Evolutionary conservation across 352 stramenopile species (phyloP).

Genomic region (Phytophthora litchii): DNA sequence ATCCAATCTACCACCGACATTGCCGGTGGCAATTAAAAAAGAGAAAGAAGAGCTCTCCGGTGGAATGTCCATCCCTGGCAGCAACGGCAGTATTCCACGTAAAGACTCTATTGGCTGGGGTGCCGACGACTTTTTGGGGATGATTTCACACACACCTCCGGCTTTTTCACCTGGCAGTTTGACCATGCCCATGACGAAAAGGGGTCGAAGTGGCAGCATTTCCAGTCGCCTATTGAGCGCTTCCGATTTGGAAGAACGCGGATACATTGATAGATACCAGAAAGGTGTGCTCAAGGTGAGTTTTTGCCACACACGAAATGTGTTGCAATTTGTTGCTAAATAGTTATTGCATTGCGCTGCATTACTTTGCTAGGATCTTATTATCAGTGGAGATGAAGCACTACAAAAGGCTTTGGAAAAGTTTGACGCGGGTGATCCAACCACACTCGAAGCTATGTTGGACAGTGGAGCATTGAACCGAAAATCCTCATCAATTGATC

Average conservation of each 20-base stretch:
- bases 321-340: conserved; percentile 4
- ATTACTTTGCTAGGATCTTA: conserved; percentile 82
- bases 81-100: conserved; percentile 46
- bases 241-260: conserved; percentile 89
- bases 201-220: conserved; percentile 82
- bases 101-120: conserved; percentile 88
- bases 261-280: conserved; percentile 90
- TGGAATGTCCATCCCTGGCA: conserved; percentile 43
- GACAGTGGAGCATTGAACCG: conserved; percentile 83
- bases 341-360: conserved; percentile 9
- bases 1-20: conserved; percentile 60
- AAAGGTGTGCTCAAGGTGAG: conserved; percentile 90
- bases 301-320: background rate
- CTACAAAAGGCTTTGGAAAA: conserved; percentile 90
- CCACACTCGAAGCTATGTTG: conserved; percentile 84
- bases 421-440: conserved; percentile 87
- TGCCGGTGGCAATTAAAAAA: conserved; percentile 77
- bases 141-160: conserved; percentile 91
- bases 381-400: conserved; percentile 91
- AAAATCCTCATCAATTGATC: conserved; percentile 81
- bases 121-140: conserved; percentile 84
- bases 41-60: conserved; percentile 48
- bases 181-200: conserved; percentile 89
- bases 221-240: conserved; percentile 87
- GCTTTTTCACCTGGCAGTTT: conserved; percentile 90